Conservation (phyloP, 768 basidiomycete species). For the Lentinula edodes region DNA sequence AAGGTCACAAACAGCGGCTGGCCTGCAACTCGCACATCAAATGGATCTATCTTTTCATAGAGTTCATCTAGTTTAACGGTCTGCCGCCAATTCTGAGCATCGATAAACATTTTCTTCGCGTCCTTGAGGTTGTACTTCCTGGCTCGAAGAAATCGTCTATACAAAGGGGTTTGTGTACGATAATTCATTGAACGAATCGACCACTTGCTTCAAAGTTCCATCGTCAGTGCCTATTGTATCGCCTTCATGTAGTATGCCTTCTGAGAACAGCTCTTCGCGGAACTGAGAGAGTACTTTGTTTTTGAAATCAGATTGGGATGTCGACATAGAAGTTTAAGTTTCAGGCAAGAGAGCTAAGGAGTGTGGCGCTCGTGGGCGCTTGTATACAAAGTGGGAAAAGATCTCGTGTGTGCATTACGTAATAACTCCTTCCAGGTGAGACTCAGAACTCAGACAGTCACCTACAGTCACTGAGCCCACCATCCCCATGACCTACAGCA, state of each 20-base stretch:
- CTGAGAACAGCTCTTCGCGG: conserved; percentile 43
- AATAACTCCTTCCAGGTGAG: no score
- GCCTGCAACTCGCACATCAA: conserved; percentile 44
- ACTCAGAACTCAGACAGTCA: no score
- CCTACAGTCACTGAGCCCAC: no score
- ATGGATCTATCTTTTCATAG: conserved; percentile 30
- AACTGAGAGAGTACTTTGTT: conserved; percentile 40
- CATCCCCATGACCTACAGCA: no score
- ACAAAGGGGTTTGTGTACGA: not conserved
- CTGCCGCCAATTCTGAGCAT: conserved; percentile 65
- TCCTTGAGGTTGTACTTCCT: conserved; percentile 57
- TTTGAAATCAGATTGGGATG: not conserved
- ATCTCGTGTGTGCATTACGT: no score
- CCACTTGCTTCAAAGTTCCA: conserved; percentile 55
- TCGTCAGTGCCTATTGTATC: conserved; percentile 59
- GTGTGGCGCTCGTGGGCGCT: not conserved
- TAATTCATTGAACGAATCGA: conserved; percentile 27
- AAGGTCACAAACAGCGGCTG: not conserved
- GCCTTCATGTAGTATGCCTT: conserved; percentile 53
- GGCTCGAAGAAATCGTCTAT: conserved; percentile 72
- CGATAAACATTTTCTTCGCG: conserved; percentile 58
- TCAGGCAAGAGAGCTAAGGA: no score
- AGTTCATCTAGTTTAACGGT: conserved; percentile 35
- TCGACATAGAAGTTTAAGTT: not conserved
- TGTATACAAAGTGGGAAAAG: not conserved